Evolutionary conservation across 2,329 filamentous ascomycete genomes (phyloP).

Genomic region (Blastomyces percursus): DNA sequence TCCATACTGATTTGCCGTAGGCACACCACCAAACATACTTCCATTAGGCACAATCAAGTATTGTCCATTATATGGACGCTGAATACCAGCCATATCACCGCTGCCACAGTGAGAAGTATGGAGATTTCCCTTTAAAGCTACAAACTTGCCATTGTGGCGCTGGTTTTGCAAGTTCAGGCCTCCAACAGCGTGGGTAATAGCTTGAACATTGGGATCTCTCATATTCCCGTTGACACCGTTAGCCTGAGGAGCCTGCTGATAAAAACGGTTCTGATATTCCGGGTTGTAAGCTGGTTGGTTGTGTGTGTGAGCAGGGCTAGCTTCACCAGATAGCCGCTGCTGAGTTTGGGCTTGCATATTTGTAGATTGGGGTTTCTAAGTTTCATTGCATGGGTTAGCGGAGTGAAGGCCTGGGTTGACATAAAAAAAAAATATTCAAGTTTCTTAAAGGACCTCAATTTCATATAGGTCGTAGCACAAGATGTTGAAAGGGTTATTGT

Average conservation of each 20-base stretch:
- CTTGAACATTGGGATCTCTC: conserved; percentile 15
- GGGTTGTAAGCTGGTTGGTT: conserved; percentile 17
- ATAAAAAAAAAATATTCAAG: background rate
- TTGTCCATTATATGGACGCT: conserved; percentile 19
- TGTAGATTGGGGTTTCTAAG: conserved; percentile 7
- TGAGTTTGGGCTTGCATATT: conserved; percentile 21
- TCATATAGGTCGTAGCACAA: background rate
- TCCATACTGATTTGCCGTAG: conserved; percentile 21
- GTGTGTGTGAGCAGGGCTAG: conserved; percentile 16
- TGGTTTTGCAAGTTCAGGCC: conserved; percentile 23
- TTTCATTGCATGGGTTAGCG: background rate
- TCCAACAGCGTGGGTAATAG: conserved; percentile 19
- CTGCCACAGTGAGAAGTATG: conserved; percentile 19
- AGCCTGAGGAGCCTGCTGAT: conserved; percentile 16
- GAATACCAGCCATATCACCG: conserved; percentile 21
- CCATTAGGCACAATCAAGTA: conserved; percentile 26
- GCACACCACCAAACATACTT: conserved; percentile 23
- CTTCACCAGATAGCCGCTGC: conserved; percentile 19
- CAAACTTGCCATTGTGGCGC: conserved; percentile 20
- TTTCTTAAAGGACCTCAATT: background rate
- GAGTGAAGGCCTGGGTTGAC: background rate
- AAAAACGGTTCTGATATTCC: conserved; percentile 20
- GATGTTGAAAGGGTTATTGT: background rate
- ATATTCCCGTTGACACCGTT: conserved; percentile 7
- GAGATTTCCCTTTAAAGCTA: conserved; percentile 19